Evolutionary conservation across 441 rosid species (phyloP).

Genomic region (Euphorbia corollata): DNA sequence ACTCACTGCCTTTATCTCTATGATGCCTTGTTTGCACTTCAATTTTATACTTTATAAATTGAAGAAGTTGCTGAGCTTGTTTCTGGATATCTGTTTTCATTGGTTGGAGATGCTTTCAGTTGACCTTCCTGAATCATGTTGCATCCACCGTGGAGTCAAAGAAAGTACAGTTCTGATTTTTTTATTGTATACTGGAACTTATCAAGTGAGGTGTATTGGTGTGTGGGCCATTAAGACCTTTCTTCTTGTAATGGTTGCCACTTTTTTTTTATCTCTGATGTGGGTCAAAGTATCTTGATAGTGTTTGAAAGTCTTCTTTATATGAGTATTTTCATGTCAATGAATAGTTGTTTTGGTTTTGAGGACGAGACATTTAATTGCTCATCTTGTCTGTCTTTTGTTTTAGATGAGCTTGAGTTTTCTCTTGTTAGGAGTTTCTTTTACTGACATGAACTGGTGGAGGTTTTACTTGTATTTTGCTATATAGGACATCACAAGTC

Average conservation of each 20-base stretch:
- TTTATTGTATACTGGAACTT: background rate
- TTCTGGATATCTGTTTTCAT: background rate
- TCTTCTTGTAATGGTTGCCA: constrained; percentile 1
- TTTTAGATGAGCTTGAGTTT: background rate
- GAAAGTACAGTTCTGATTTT: background rate
- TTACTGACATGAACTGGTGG: background rate
- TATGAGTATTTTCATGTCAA: background rate
- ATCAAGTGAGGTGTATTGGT: background rate
- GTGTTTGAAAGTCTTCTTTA: background rate
- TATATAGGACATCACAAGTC: background rate
- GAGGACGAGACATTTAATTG: background rate
- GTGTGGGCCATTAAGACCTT: background rate
- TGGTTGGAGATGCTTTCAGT: background rate
- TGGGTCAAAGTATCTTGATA: background rate
- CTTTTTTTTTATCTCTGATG: background rate
- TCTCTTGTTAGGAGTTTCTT: background rate
- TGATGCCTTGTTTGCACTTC: background rate
- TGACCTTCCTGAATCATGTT: background rate
- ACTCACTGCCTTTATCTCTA: background rate
- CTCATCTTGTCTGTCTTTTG: background rate
- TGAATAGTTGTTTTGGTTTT: background rate
- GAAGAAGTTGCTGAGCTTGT: background rate
- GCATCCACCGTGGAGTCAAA: background rate
- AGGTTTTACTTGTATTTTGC: background rate
- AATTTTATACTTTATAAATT: background rate